A percentile compares a stretch with the other conserved stretches of the same genome.
Evolutionary conservation across 805 yeast genomes (phyloP).

Genomic region (Suhomyces sp.): DNA sequence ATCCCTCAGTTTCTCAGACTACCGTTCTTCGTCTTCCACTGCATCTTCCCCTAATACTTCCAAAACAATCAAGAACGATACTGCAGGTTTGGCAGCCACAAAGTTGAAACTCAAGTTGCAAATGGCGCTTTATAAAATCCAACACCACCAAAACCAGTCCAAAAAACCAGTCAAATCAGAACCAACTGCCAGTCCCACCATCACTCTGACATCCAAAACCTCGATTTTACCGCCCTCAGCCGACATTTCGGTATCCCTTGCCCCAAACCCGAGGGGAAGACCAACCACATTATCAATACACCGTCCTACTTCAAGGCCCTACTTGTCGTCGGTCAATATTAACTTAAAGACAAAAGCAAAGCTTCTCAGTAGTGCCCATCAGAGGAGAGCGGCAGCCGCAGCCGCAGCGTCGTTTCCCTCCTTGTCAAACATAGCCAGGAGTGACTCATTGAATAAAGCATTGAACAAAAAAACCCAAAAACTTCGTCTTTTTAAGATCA

Average conservation of each 20-base stretch:
- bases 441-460: conserved; percentile 9
- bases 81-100: conserved; percentile 42
- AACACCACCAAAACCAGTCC: conserved; percentile 12
- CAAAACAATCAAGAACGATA: conserved; percentile 18
- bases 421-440: conserved; percentile 22
- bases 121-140: conserved; percentile 40
- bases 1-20: conserved; percentile 26
- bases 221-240: background rate
- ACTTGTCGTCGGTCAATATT: conserved; percentile 19
- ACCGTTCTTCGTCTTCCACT: conserved; percentile 14
- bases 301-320: conserved; percentile 10
- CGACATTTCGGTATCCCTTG: background rate
- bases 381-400: background rate
- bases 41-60: conserved; percentile 1
- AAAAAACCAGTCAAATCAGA: background rate
- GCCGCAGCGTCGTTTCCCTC: conserved; percentile 11
- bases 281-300: conserved; percentile 12
- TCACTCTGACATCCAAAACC: background rate
- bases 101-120: conserved; percentile 42
- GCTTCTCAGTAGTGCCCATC: conserved; percentile 4
- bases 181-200: background rate
- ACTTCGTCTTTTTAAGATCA: conserved; percentile 38
- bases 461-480: conserved; percentile 11
- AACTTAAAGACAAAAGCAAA: conserved; percentile 19
- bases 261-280: background rate